Evolutionary conservation across 768 basidiomycete genomes (phyloP).

Genomic region (Rhizopogon vesiculosus): DNA sequence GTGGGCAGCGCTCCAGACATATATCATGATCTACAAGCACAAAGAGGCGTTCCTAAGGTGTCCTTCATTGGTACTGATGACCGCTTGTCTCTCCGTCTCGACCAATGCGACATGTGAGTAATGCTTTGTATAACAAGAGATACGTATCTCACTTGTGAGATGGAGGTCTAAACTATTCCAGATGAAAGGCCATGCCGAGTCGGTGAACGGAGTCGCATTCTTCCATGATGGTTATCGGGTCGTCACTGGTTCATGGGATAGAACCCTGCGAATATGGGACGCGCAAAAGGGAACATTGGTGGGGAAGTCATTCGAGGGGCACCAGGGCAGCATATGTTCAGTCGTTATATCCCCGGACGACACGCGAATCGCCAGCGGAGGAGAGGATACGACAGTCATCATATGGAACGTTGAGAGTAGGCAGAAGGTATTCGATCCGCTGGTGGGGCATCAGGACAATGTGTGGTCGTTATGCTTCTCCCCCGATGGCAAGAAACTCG

Average conservation of each 20-base stretch:
- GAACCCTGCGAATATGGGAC: constrained; percentile 3
- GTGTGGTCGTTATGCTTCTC: constrained; percentile 13
- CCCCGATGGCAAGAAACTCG: constrained; percentile 7
- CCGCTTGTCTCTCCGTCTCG: no score
- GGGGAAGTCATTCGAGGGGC: background rate
- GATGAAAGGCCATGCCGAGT: constrained; percentile 17
- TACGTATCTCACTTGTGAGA: no score
- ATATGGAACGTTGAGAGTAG: constrained; percentile 26
- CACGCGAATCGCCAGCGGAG: constrained; percentile 5
- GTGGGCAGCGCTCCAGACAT: no score
- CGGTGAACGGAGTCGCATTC: constrained; percentile 19
- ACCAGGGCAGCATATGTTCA: background rate
- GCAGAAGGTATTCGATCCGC: constrained; percentile 10
- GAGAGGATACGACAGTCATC: constrained; percentile 4
- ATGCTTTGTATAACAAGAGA: no score
- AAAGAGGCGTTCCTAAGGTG: no score
- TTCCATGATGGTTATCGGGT: constrained; percentile 19
- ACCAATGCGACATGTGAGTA: no score
- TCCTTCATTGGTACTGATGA: no score
- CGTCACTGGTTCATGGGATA: constrained; percentile 22
- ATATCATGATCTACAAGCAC: no score
- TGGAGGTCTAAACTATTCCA: no score
- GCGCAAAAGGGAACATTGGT: background rate
- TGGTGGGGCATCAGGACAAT: constrained; percentile 10
- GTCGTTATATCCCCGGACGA: constrained; percentile 12